These are phyloP conservation scores for Spathaspora passalidarum DNA, from an alignment of 805 yeast genomes.

Conservation along the genomic window DNA sequence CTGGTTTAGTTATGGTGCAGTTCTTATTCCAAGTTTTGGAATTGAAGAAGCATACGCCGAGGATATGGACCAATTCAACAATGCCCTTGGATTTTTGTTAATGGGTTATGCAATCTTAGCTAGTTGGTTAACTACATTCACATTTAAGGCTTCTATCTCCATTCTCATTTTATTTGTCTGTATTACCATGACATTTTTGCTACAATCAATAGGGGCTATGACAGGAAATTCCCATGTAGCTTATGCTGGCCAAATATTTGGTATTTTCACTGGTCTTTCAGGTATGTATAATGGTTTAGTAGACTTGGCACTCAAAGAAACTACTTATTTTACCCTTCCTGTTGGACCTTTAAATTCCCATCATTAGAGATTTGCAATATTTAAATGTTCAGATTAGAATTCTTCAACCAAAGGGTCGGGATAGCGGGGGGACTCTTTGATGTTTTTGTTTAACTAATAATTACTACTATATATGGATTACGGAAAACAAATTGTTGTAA, in stretches of 20 bases:
- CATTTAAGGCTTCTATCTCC: conserved; percentile 48
- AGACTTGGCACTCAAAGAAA: conserved; percentile 55
- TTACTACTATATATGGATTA: too few species aligned
- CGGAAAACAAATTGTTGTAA: too few species aligned
- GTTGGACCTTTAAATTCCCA: conserved; percentile 26
- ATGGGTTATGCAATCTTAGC: conserved; percentile 67
- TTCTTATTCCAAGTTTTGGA: conserved; percentile 54
- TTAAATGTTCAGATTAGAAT: too few species aligned
- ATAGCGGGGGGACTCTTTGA: too few species aligned
- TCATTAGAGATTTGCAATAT: too few species aligned
- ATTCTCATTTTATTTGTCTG: conserved; percentile 51
- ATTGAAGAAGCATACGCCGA: conserved; percentile 46
- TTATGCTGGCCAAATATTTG: conserved; percentile 62
- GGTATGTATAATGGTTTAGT: conserved; percentile 65
- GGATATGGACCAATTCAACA: conserved; percentile 36
- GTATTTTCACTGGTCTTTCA: conserved; percentile 49
- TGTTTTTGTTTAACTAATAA: too few species aligned
- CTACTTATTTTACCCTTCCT: conserved; percentile 50
- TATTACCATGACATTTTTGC: conserved; percentile 52
- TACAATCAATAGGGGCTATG: conserved; percentile 45
- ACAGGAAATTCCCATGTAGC: conserved; percentile 37
- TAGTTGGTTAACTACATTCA: conserved; percentile 52
- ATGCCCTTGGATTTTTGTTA: conserved; percentile 56
- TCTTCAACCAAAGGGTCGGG: too few species aligned
- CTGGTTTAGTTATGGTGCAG: conserved; percentile 49